Percentiles rank a stretch among this genome's conserved stretches.
Evolutionary conservation across 139 green algal species (phyloP).

Genomic region (Edaphochlamys debaryana): DNA sequence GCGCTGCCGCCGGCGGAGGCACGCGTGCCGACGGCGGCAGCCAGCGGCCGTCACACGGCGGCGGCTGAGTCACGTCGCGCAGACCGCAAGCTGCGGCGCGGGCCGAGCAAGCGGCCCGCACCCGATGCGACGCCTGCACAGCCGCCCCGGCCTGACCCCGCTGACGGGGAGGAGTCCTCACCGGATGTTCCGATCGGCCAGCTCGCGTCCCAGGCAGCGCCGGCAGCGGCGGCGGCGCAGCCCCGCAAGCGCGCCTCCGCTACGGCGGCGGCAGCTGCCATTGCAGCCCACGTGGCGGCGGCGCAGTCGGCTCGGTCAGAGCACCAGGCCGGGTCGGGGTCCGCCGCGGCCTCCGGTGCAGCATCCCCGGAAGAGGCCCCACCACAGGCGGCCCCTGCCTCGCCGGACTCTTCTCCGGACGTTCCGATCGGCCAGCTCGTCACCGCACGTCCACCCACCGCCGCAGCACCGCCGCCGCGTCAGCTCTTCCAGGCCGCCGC

Average conservation of each 20-base stretch:
- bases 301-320: background rate
- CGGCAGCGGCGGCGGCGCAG: no score
- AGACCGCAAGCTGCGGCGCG: no score
- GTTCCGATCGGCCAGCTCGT: background rate
- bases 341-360: no score
- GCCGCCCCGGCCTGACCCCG: no score
- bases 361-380: no score
- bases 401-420: background rate
- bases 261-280: background rate
- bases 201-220: background rate
- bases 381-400: no score
- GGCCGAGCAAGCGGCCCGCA: no score
- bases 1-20: background rate
- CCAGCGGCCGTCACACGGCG: background rate
- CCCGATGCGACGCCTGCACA: no score
- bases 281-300: background rate
- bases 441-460: background rate
- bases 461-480: no score
- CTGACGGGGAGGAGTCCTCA: background rate
- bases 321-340: no score
- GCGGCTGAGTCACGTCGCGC: no score
- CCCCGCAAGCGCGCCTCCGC: no score
- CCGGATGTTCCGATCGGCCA: constrained; percentile 28
- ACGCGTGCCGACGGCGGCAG: background rate
- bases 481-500: background rate